Evolutionary conservation across 1,284 basidiomycete genomes (phyloP).

Genomic region (Ceratorhiza oryzae-sativae): DNA sequence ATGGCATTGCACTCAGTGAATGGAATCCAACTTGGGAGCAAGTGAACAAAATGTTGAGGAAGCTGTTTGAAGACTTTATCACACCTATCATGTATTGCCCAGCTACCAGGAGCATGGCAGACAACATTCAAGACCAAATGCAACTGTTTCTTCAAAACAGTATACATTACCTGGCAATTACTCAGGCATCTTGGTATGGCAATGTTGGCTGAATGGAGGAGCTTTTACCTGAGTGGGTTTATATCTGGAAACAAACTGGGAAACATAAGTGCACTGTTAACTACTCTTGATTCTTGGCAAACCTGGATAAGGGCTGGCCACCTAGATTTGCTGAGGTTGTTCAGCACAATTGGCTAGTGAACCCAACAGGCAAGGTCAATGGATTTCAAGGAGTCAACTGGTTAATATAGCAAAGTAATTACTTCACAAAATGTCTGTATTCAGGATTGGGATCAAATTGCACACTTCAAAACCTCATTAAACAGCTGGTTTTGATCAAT

Average conservation of each 20-base stretch:
- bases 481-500: background rate
- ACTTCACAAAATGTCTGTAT: conserved; percentile 45
- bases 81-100: conserved; percentile 39
- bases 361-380: conserved; percentile 47
- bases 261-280: conserved; percentile 53
- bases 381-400: conserved; percentile 49
- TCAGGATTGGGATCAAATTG: background rate
- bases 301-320: conserved; percentile 27
- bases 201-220: conserved; percentile 52
- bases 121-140: conserved; percentile 50
- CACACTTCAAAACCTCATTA: background rate
- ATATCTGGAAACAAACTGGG: conserved; percentile 52
- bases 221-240: conserved; percentile 49
- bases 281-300: conserved; percentile 40
- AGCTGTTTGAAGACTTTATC: conserved; percentile 43
- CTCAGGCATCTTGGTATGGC: conserved; percentile 50
- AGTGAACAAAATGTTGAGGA: conserved; percentile 43
- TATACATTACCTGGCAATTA: conserved; percentile 51
- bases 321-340: conserved; percentile 39
- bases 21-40: conserved; percentile 45
- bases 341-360: conserved; percentile 46
- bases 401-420: conserved; percentile 49
- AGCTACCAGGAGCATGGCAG: conserved; percentile 43
- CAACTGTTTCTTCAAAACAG: conserved; percentile 48
- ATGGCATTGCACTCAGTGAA: conserved; percentile 45